Conservation (phyloP, 139 green algal species). For the Tetradesmus obliquus region DNA sequence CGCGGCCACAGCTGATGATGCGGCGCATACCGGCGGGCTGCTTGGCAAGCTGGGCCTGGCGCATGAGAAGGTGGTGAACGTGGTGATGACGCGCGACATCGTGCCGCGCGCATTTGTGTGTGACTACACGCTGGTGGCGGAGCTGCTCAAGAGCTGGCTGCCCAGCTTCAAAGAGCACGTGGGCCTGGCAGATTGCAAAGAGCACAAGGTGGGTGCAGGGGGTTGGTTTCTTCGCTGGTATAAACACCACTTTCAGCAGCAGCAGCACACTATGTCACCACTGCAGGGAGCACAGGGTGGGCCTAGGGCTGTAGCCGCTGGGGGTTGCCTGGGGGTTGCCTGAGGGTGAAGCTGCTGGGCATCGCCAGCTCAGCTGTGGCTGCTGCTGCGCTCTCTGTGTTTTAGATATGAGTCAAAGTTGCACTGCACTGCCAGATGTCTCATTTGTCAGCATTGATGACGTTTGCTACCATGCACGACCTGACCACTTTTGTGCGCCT, state of each 20-base stretch:
- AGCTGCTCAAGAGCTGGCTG: slow-evolving; percentile 61
- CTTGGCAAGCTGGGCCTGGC: slow-evolving; percentile 52
- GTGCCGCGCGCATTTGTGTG: slow-evolving; percentile 98
- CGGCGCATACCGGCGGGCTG: slow-evolving; percentile 21
- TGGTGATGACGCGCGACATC: slow-evolving; percentile 97
- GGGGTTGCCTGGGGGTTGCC: too few relatives aligned
- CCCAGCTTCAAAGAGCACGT: slow-evolving; percentile 83
- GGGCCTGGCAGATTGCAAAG: slow-evolving; percentile 64
- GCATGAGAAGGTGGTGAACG: slow-evolving; percentile 77
- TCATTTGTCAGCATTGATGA: too few relatives aligned
- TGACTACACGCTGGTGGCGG: slow-evolving; percentile 92
- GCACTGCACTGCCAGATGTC: too few relatives aligned
- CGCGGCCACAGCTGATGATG: neutral
- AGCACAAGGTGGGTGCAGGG: slow-evolving; percentile 50
- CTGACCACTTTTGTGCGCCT: too few relatives aligned
- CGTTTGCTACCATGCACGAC: too few relatives aligned
- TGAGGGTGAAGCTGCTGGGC: too few relatives aligned
- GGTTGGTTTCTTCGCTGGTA: neutral
- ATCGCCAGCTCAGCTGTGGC: neutral
- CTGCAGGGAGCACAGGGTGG: too few relatives aligned
- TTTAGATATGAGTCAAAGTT: too few relatives aligned
- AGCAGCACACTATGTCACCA: too few relatives aligned
- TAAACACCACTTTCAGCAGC: neutral
- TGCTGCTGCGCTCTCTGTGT: neutral
- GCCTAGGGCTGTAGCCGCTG: too few relatives aligned